Conservation (phyloP, 2,329 filamentous ascomycete genomes). For the Aspergillaceae sp. region DNA sequence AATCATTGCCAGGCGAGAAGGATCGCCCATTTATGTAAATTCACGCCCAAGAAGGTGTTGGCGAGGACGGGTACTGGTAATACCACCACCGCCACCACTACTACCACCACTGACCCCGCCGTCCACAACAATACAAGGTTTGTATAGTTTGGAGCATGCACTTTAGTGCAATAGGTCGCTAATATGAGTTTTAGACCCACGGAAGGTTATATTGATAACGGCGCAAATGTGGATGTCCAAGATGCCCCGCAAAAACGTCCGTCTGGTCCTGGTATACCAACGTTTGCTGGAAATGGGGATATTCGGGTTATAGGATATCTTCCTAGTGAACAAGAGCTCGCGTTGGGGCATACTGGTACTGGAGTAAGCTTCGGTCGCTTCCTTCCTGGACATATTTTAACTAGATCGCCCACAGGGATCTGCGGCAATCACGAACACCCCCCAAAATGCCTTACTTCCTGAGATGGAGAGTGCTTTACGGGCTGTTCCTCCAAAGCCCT, state of each 20-base stretch:
- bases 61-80: constrained; percentile 1
- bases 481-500: constrained; percentile 30
- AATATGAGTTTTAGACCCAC: neutral
- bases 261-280: neutral
- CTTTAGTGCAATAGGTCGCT: neutral
- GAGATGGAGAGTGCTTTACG: constrained; percentile 27
- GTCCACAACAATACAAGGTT: constrained; percentile 7
- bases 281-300: constrained; percentile 4
- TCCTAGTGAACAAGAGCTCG: constrained; percentile 1
- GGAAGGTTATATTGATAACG: neutral
- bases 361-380: neutral
- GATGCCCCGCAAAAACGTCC: neutral
- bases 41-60: constrained; percentile 26
- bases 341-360: constrained; percentile 1
- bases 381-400: neutral
- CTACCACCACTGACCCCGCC: neutral
- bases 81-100: neutral
- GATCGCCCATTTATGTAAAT: constrained; percentile 43
- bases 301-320: constrained; percentile 13
- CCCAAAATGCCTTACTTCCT: constrained; percentile 10
- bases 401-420: constrained; percentile 1
- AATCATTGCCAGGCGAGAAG: constrained; percentile 43
- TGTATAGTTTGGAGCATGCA: neutral
- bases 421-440: constrained; percentile 5
- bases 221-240: neutral